Base-by-base conservation (phyloP, 2,329 filamentous ascomycete genomes). In the Fonsecaea monophora region DNA sequence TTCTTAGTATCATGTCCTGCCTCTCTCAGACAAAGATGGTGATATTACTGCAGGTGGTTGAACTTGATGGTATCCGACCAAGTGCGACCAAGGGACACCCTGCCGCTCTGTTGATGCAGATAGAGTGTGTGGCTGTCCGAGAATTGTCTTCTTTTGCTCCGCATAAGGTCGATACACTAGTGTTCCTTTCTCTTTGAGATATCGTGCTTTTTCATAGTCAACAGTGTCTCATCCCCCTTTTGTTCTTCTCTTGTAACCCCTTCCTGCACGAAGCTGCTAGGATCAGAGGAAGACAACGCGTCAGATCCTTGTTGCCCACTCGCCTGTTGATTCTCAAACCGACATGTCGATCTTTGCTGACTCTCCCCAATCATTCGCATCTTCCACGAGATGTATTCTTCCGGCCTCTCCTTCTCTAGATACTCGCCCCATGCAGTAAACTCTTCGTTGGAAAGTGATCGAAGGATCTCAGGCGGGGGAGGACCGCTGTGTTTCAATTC, bases 301-400 rank as follows among this genome's bases (percentile, higher is more conserved):
- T 13, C 42, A 6, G 25, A 25, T 25, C 18, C 45, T 3, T 8
- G 18, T 50, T 25, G 2, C 7, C 9, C 18, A 25, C 9, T 4
- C 18, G 18, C 8, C 7, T 50, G 45, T 25, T 50, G 18, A 12
- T 50, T 25, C 45, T 50, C 18, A 10, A 50, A 12, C 45, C 45
- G 18, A 25, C 12, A 25, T 50, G 21, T 25, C 18, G 18, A 9
- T 5, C 8, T 9, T 12, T 9, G 45, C 3, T 25, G 45, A 3
- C 18, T 8, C 12, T 50, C 45, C 4, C 45, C 45, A 12, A 50
- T 50, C 45, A 50, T 50, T 2, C 13, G 9, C 45, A 25, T 21
- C 45, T 50, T 50, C 45, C 45, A 50, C 18, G 3, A 6, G 45
- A 50, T 50, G 45, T 50, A 50, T 10, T 50, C 45, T 21, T 50